Evolutionary conservation across 352 stramenopile species (phyloP).

Genomic region (Pythium brassicae): DNA sequence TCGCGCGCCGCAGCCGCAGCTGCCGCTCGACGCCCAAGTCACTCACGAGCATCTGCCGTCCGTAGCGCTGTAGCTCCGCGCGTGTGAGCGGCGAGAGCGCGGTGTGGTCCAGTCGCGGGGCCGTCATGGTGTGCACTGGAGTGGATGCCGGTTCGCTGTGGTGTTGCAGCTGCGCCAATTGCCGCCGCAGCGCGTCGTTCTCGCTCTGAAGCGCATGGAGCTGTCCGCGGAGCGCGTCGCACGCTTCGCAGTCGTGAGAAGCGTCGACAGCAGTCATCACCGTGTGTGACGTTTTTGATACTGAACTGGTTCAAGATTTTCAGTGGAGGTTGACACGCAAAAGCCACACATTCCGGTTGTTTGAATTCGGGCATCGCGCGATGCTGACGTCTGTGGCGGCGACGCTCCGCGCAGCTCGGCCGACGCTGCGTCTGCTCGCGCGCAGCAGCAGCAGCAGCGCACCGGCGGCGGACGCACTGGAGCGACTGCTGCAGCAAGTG

Average conservation of each 20-base stretch:
- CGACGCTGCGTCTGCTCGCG: no score
- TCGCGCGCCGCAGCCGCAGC: constrained; percentile 62
- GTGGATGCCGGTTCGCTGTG: not conserved
- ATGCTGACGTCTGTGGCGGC: not conserved
- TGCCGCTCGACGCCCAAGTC: constrained; percentile 91
- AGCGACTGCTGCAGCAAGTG: constrained; percentile 49
- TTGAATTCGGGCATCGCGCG: not conserved
- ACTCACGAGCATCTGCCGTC: constrained; percentile 92
- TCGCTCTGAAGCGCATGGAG: constrained; percentile 7
- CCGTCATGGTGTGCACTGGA: no score
- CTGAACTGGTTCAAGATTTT: no score
- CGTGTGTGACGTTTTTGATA: no score
- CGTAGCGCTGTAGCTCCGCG: constrained; percentile 84
- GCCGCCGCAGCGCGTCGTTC: constrained; percentile 13
- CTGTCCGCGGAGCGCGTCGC: constrained; percentile 34
- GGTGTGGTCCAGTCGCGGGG: no score
- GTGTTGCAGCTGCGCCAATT: constrained; percentile 10
- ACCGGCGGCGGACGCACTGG: constrained; percentile 2
- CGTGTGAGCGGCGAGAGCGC: constrained; percentile 34
- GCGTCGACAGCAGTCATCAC: not conserved
- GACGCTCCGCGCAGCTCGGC: no score
- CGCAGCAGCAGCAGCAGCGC: not conserved
- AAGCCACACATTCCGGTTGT: no score
- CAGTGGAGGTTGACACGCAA: no score
- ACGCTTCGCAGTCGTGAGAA: constrained; percentile 13